phyloP scores from a whole-genome alignment of 2,329 filamentous ascomycete species.

The Cladophialophora immunda region DNA sequence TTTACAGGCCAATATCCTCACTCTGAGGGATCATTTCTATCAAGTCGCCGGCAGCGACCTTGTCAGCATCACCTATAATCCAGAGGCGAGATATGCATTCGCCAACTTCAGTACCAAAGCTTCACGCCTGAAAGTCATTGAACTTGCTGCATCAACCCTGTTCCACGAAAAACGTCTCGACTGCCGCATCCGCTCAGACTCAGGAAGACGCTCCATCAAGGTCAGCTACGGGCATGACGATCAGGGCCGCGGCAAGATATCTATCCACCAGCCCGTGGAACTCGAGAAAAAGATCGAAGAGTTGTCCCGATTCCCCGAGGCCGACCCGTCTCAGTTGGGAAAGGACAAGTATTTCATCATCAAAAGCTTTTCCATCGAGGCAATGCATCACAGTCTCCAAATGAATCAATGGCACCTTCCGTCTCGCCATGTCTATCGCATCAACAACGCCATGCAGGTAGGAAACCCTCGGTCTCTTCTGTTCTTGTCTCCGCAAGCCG shows the following conservation, averaged over 20 bases:
- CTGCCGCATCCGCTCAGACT: conserved; percentile 27
- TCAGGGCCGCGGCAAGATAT: conserved; percentile 5
- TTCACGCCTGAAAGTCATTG: conserved; percentile 21
- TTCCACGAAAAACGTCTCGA: conserved; percentile 30
- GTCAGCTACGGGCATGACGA: conserved; percentile 27
- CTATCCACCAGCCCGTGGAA: conserved; percentile 5
- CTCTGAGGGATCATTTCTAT: conserved; percentile 27
- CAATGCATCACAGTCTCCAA: conserved; percentile 28
- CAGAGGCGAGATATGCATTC: conserved; percentile 31
- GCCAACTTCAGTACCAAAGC: conserved; percentile 29
- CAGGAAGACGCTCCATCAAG: conserved; percentile 28
- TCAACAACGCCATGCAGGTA: conserved; percentile 31
- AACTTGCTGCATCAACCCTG: conserved; percentile 20
- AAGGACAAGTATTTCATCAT: conserved; percentile 32
- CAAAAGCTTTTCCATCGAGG: conserved; percentile 30
- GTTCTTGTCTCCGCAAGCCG: background rate
- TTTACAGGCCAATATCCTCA: conserved; percentile 23
- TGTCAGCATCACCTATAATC: conserved; percentile 31
- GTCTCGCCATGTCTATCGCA: conserved; percentile 23
- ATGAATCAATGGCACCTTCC: conserved; percentile 27
- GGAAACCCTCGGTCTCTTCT: conserved; percentile 1
- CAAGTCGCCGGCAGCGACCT: conserved; percentile 12
- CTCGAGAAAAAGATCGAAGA: conserved; percentile 22
- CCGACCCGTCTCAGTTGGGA: conserved; percentile 19
- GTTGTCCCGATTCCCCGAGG: conserved; percentile 25